Evolutionary conservation across 257 asterid genomes (phyloP).

Genomic region (Ehretia macrophylla): DNA sequence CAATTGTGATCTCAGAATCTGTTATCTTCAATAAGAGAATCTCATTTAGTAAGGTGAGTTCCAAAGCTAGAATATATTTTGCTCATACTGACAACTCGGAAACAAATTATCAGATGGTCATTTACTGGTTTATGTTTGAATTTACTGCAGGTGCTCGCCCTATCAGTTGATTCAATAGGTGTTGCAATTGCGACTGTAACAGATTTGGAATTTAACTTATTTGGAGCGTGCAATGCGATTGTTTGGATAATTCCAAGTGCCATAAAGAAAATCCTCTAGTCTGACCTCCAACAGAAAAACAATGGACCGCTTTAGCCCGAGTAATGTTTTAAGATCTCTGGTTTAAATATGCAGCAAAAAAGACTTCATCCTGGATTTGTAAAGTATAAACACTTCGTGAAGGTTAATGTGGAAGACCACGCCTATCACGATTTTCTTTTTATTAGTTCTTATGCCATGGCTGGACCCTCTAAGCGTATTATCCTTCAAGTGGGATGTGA

Average conservation of each 20-base stretch:
- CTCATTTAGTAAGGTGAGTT: slow-evolving; percentile 50
- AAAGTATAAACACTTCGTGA: slow-evolving; percentile 1
- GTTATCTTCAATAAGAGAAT: slow-evolving; percentile 49
- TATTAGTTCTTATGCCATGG: slow-evolving; percentile 74
- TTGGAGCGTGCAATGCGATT: slow-evolving; percentile 72
- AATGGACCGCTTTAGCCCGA: slow-evolving; percentile 96
- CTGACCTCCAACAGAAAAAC: slow-evolving; percentile 74
- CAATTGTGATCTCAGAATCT: slow-evolving; percentile 74
- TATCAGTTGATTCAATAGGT: slow-evolving; percentile 63
- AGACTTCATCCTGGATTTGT: not conserved
- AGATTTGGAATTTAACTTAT: slow-evolving; percentile 70
- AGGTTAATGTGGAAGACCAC: slow-evolving; percentile 97
- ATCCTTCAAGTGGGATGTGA: slow-evolving; percentile 54
- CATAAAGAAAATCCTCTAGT: slow-evolving; percentile 77
- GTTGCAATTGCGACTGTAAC: slow-evolving; percentile 89
- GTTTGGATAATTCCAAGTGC: slow-evolving; percentile 85
- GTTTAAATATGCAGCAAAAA: not conserved
- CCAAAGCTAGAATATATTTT: not conserved
- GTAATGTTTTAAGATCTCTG: slow-evolving; percentile 10
- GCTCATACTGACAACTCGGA: not conserved
- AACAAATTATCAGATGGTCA: not conserved
- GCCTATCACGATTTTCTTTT: slow-evolving; percentile 69
- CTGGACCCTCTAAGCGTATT: slow-evolving; percentile 78
- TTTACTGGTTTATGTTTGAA: not conserved
- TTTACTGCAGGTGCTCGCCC: slow-evolving; percentile 54